Conservation (phyloP, 495 filamentous ascomycete species). For the Penicillium malachiteum region DNA sequence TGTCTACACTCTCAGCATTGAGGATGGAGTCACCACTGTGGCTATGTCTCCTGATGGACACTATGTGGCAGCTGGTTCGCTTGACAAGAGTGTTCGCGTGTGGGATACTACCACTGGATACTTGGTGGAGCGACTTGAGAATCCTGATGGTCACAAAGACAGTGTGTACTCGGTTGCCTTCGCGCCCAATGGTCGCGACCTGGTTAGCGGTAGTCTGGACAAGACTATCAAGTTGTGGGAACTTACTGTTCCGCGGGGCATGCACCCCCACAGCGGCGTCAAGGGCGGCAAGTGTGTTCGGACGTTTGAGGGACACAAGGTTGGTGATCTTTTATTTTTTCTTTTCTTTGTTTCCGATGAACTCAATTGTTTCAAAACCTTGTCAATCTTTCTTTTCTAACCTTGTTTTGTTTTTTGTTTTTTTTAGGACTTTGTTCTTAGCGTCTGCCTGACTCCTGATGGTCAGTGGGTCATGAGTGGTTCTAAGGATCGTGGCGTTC, state of each 20-base stretch:
- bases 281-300: constrained; percentile 81
- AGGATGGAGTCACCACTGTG: constrained; percentile 88
- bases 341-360: background rate
- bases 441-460: constrained; percentile 84
- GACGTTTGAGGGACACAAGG: constrained; percentile 89
- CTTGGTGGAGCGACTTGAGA: constrained; percentile 80
- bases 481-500: constrained; percentile 86
- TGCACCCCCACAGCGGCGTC: constrained; percentile 57
- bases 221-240: constrained; percentile 98
- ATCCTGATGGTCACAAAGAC: constrained; percentile 83
- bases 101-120: constrained; percentile 84
- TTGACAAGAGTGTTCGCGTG: constrained; percentile 88
- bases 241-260: constrained; percentile 65
- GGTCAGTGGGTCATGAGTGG: constrained; percentile 88
- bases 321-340: constrained; percentile 42
- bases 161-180: constrained; percentile 93
- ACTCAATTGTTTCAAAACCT: background rate
- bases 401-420: background rate
- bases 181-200: constrained; percentile 80
- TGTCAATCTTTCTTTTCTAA: constrained; percentile 5
- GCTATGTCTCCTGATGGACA: constrained; percentile 88
- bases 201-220: constrained; percentile 86
- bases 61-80: constrained; percentile 81
- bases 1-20: constrained; percentile 75
- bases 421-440: constrained; percentile 81